Conservation (phyloP, 768 basidiomycete genomes). For the Lactarius deliciosus region DNA sequence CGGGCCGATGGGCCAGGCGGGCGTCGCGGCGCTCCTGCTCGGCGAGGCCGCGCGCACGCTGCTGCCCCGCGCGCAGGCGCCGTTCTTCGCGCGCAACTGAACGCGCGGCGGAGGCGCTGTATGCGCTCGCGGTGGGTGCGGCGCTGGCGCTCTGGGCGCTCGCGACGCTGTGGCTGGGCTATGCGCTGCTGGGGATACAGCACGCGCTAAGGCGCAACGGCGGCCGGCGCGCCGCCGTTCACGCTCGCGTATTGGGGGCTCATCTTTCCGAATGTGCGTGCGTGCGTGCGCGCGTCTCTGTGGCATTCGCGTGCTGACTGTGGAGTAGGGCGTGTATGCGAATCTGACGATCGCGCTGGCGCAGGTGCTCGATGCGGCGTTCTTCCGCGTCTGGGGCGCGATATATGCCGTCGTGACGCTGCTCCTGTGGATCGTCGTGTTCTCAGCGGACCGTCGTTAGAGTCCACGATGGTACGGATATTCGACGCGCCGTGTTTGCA, state of each 20-base stretch:
- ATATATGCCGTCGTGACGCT: slow-evolving; percentile 53
- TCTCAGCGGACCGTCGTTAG: slow-evolving; percentile 42
- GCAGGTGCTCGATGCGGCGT: slow-evolving; percentile 48
- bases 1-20: slow-evolving; percentile 71
- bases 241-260: slow-evolving; percentile 63
- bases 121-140: slow-evolving; percentile 43
- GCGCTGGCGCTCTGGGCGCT: slow-evolving; percentile 61
- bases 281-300: no score
- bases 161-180: slow-evolving; percentile 62
- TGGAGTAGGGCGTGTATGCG: slow-evolving; percentile 55
- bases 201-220: slow-evolving; percentile 42
- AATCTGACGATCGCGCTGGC: slow-evolving; percentile 58
- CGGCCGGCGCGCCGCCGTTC: slow-evolving; percentile 45
- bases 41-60: slow-evolving; percentile 47
- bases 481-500: slow-evolving; percentile 47
- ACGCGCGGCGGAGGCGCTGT: slow-evolving; percentile 40
- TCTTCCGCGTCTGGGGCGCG: slow-evolving; percentile 59
- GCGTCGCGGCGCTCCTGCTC: slow-evolving; percentile 55
- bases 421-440: slow-evolving; percentile 52
- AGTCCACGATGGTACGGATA: slow-evolving; percentile 40
- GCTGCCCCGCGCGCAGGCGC: slow-evolving; percentile 37
- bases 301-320: no score
- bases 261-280: slow-evolving; percentile 66
- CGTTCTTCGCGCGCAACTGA: slow-evolving; percentile 37
- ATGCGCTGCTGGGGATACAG: slow-evolving; percentile 51